These are phyloP conservation scores for Neospermospora avenae DNA, from an alignment of 2,329 filamentous ascomycete species.

Conservation along the genomic window DNA sequence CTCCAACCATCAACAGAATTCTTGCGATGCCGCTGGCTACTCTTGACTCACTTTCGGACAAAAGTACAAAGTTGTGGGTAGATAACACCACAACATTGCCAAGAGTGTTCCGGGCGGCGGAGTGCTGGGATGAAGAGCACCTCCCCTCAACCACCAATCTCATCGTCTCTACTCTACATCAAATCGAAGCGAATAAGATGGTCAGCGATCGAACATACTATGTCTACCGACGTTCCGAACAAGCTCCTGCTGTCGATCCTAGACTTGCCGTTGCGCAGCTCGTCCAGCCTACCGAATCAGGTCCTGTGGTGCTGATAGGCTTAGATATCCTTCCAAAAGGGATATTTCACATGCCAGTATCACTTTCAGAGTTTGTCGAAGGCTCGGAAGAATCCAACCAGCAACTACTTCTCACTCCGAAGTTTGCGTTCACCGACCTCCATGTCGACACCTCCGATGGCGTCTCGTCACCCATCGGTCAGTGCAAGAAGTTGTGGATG, in stretches of 20 bases:
- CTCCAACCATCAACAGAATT: not conserved
- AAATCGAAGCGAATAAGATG: not conserved
- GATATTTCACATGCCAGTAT: slow-evolving; percentile 1
- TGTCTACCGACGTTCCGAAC: slow-evolving; percentile 10
- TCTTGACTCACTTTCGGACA: not conserved
- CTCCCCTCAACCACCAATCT: slow-evolving; percentile 2
- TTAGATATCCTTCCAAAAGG: not conserved
- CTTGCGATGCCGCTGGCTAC: not conserved
- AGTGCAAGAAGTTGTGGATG: slow-evolving; percentile 16
- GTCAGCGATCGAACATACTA: not conserved
- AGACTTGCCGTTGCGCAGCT: slow-evolving; percentile 14
- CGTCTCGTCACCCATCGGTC: slow-evolving; percentile 11
- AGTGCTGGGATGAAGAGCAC: slow-evolving; percentile 8
- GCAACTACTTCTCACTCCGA: slow-evolving; percentile 18
- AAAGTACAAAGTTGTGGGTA: slow-evolving; percentile 4
- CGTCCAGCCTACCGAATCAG: not conserved
- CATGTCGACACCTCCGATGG: slow-evolving; percentile 16
- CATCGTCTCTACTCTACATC: slow-evolving; percentile 8
- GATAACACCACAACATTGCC: slow-evolving; percentile 7
- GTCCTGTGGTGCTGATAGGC: slow-evolving; percentile 3
- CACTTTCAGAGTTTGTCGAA: slow-evolving; percentile 5
- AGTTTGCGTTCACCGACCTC: slow-evolving; percentile 12
- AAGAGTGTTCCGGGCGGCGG: not conserved
- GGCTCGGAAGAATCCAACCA: slow-evolving; percentile 3
- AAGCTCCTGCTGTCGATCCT: slow-evolving; percentile 2